These are phyloP conservation scores for Chrysoporthe cubensis DNA, from an alignment of 2,329 filamentous ascomycete species.

Conservation along the genomic window DNA sequence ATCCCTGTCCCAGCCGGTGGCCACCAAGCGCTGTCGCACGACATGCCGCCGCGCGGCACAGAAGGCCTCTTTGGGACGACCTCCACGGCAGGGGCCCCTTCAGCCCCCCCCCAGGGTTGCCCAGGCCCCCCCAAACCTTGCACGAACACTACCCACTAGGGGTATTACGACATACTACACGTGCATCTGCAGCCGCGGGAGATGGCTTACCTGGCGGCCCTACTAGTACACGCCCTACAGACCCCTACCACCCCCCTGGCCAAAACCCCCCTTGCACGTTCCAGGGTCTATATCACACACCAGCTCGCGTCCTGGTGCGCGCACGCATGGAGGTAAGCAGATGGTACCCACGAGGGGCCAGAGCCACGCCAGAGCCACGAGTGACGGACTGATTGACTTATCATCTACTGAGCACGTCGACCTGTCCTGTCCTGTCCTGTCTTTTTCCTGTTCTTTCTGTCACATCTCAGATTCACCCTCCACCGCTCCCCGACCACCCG, in stretches of 20 bases:
- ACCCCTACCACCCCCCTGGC: neutral
- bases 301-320: neutral
- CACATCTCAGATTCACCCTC: neutral
- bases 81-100: neutral
- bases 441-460: neutral
- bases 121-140: neutral
- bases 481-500: neutral
- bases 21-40: neutral
- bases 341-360: neutral
- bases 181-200: neutral
- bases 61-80: neutral
- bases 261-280: neutral
- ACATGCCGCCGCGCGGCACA: conserved; percentile 7
- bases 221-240: neutral
- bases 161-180: neutral
- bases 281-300: conserved; percentile 1
- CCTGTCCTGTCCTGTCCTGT: neutral
- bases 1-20: neutral
- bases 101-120: neutral
- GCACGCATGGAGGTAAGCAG: neutral
- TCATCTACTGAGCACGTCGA: neutral
- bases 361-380: neutral
- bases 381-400: neutral
- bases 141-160: neutral
- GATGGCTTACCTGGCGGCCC: neutral